Evolutionary conservation across 495 filamentous ascomycete species (phyloP).

Genomic region (Trichoderma erinaceum): DNA sequence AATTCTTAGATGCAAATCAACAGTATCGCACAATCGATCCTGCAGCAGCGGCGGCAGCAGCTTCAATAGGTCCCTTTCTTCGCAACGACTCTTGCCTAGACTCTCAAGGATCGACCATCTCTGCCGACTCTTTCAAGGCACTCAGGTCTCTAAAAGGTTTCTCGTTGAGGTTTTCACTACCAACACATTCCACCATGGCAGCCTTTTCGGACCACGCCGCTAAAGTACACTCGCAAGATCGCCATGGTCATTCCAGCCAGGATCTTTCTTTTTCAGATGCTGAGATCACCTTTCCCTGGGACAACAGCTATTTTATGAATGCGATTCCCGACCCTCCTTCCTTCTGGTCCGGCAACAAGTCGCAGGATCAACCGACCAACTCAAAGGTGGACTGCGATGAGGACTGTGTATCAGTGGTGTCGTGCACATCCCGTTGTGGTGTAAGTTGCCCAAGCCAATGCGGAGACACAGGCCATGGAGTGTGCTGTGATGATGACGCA

Average conservation of each 20-base stretch:
- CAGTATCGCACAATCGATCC: background rate
- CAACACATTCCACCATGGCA: background rate
- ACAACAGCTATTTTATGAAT: background rate
- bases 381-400: background rate
- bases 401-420: background rate
- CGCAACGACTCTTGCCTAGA: background rate
- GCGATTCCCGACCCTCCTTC: background rate
- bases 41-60: background rate
- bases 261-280: background rate
- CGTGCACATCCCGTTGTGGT: background rate
- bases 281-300: background rate
- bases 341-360: background rate
- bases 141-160: background rate
- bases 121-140: background rate
- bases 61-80: background rate
- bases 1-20: background rate
- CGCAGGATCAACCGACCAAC: background rate
- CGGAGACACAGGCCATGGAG: constrained; percentile 15
- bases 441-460: constrained; percentile 15
- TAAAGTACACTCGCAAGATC: background rate
- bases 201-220: background rate
- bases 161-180: background rate
- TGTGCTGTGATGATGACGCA: constrained; percentile 10
- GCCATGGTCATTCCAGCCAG: background rate
- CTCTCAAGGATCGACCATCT: background rate